These are phyloP conservation scores for Euclidium syriacum DNA, from an alignment of 345 rosid genomes.

Conservation along the genomic window DNA sequence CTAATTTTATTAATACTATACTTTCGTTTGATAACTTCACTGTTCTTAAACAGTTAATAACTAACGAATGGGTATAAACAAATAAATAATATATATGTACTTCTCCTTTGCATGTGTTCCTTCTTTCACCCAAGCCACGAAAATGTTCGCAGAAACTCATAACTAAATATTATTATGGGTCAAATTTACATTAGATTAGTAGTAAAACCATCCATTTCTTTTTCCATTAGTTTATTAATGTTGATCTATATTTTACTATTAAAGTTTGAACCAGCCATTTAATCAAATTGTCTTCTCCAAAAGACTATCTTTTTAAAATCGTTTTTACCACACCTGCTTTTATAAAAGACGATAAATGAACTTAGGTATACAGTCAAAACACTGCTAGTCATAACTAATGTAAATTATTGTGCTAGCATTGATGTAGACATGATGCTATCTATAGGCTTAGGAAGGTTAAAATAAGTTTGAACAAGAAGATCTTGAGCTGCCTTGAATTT, in stretches of 20 bases:
- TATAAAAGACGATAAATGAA: not conserved
- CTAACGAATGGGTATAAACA: constrained; percentile 11
- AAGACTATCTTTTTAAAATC: not conserved
- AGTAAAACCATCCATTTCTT: not conserved
- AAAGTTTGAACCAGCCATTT: not conserved
- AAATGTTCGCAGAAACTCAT: not conserved
- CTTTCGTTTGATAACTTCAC: not conserved
- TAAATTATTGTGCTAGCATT: not conserved
- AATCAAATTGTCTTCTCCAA: not conserved
- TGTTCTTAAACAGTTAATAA: constrained; percentile 26
- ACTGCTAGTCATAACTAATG: not conserved
- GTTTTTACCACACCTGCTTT: not conserved
- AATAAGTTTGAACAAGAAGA: not conserved
- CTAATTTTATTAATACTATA: not conserved
- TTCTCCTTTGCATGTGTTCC: not conserved
- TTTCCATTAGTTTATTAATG: not conserved
- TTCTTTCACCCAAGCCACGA: not conserved
- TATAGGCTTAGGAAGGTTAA: not conserved
- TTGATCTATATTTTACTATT: not conserved
- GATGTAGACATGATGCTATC: not conserved
- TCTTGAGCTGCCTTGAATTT: not conserved
- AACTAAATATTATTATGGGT: not conserved
- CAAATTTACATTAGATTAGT: not conserved
- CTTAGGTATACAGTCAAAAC: not conserved
- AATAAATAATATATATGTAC: not conserved